Percentiles rank a stretch among this genome's conserved stretches.
Conservation (phyloP, 2,329 filamentous ascomycete genomes). For the Hypoxylon sp. region DNA sequence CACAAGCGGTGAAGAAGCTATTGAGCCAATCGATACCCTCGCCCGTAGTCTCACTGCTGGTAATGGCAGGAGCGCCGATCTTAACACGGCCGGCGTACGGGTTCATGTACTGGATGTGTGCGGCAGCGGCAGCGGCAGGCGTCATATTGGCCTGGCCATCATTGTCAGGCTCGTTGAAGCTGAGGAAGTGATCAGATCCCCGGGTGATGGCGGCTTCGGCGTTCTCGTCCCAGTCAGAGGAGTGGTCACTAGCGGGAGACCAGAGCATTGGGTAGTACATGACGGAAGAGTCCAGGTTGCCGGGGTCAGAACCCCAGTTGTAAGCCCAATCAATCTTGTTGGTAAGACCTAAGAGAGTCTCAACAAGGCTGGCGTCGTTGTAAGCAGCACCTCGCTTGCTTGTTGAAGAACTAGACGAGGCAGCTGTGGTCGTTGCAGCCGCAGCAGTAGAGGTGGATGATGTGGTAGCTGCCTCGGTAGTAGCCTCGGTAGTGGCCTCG, state of each 20-base stretch:
- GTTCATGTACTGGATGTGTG: slow-evolving; percentile 67
- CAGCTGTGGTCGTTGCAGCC: slow-evolving; percentile 9
- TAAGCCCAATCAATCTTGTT: slow-evolving; percentile 50
- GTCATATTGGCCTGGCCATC: slow-evolving; percentile 68
- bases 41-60: slow-evolving; percentile 64
- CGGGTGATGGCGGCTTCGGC: slow-evolving; percentile 63
- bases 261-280: slow-evolving; percentile 77
- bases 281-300: slow-evolving; percentile 56
- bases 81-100: slow-evolving; percentile 64
- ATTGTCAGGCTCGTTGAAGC: slow-evolving; percentile 80
- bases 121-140: slow-evolving; percentile 62
- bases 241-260: slow-evolving; percentile 61
- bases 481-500: neutral
- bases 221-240: slow-evolving; percentile 62
- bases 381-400: slow-evolving; percentile 52
- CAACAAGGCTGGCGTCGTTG: slow-evolving; percentile 49
- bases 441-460: slow-evolving; percentile 1
- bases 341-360: slow-evolving; percentile 39
- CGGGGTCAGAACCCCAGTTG: slow-evolving; percentile 49
- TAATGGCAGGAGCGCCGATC: slow-evolving; percentile 71
- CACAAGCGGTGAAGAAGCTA: slow-evolving; percentile 64
- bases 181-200: slow-evolving; percentile 69
- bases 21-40: slow-evolving; percentile 69
- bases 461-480: neutral
- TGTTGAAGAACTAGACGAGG: slow-evolving; percentile 23